These are phyloP conservation scores for Syncephalastrum sp. DNA, from an alignment of 371 early-diverging fungal species.

Conservation along the genomic window DNA sequence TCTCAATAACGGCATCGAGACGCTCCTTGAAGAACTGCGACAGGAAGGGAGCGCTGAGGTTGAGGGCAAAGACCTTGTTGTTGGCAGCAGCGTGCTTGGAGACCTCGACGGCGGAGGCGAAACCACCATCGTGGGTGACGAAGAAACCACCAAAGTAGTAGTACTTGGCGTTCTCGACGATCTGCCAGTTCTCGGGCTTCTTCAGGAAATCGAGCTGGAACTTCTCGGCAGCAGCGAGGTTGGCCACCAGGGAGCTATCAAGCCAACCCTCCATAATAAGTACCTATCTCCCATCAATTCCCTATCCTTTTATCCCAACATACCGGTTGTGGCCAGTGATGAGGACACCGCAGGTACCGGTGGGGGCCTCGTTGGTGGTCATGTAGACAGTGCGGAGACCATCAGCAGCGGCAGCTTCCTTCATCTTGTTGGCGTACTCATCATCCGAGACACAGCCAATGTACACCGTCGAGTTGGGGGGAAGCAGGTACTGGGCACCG, in stretches of 20 bases:
- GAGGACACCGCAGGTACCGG: slow-evolving; percentile 93
- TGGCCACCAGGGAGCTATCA: slow-evolving; percentile 81
- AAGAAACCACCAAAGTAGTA: slow-evolving; percentile 94
- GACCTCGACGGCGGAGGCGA: slow-evolving; percentile 68
- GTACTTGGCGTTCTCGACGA: slow-evolving; percentile 85
- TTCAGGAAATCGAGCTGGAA: slow-evolving; percentile 75
- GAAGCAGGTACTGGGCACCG: slow-evolving; percentile 87
- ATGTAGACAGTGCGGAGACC: slow-evolving; percentile 85
- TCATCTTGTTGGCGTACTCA: slow-evolving; percentile 70
- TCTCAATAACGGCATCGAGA: slow-evolving; percentile 75
- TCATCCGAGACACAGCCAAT: slow-evolving; percentile 92
- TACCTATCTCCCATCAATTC: slow-evolving; percentile 4
- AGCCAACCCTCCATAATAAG: slow-evolving; percentile 6
- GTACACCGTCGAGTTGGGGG: slow-evolving; percentile 83
- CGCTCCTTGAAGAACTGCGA: slow-evolving; percentile 89
- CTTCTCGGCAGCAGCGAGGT: slow-evolving; percentile 91
- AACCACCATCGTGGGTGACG: slow-evolving; percentile 77
- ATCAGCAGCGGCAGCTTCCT: slow-evolving; percentile 78
- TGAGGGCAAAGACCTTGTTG: slow-evolving; percentile 77
- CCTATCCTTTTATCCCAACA: slow-evolving; percentile 5
- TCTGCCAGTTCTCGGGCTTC: slow-evolving; percentile 77
- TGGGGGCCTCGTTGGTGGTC: slow-evolving; percentile 70
- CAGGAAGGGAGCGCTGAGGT: slow-evolving; percentile 95
- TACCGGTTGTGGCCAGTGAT: slow-evolving; percentile 88
- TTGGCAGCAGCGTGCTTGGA: slow-evolving; percentile 86